phyloP scores from a whole-genome alignment of 2,329 filamentous ascomycete species.

The Calonectria multiphialidica region DNA sequence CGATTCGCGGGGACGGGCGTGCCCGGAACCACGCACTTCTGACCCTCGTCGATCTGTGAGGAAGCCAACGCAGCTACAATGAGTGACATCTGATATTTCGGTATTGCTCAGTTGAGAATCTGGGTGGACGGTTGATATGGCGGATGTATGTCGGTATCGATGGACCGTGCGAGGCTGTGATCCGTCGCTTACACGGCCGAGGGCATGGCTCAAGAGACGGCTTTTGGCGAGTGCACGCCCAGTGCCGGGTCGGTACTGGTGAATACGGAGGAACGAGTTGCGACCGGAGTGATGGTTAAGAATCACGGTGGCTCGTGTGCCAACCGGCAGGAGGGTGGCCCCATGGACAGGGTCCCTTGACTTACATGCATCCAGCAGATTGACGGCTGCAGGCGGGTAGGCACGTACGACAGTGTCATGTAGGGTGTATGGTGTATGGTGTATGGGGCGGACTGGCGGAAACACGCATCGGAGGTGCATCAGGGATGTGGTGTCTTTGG shows the following conservation, averaged over 20 bases:
- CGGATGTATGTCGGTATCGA: neutral
- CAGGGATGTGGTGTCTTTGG: slow-evolving; percentile 2
- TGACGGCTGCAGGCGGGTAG: slow-evolving; percentile 21
- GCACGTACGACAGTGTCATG: slow-evolving; percentile 9
- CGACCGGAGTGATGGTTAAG: neutral
- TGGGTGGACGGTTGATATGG: neutral
- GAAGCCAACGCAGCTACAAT: neutral
- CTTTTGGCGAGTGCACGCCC: neutral
- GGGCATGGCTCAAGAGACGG: neutral
- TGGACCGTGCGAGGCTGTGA: slow-evolving; percentile 1
- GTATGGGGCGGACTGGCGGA: slow-evolving; percentile 6
- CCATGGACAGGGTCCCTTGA: slow-evolving; percentile 19
- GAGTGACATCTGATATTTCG: neutral
- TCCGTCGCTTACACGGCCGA: neutral
- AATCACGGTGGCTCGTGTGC: slow-evolving; percentile 13
- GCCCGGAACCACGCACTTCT: slow-evolving; percentile 28
- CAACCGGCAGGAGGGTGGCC: neutral
- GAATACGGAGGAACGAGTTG: neutral
- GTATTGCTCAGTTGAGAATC: neutral
- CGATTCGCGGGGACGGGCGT: slow-evolving; percentile 29
- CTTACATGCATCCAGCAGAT: slow-evolving; percentile 26
- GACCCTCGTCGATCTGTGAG: slow-evolving; percentile 14
- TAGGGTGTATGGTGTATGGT: neutral
- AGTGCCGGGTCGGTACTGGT: slow-evolving; percentile 5
- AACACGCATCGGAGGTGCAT: slow-evolving; percentile 5